Percentiles rank a stretch among this genome's conserved stretches.
Evolutionary conservation across 1,139 yeast species (phyloP).

Genomic region (Kluyveromyces sp.): DNA sequence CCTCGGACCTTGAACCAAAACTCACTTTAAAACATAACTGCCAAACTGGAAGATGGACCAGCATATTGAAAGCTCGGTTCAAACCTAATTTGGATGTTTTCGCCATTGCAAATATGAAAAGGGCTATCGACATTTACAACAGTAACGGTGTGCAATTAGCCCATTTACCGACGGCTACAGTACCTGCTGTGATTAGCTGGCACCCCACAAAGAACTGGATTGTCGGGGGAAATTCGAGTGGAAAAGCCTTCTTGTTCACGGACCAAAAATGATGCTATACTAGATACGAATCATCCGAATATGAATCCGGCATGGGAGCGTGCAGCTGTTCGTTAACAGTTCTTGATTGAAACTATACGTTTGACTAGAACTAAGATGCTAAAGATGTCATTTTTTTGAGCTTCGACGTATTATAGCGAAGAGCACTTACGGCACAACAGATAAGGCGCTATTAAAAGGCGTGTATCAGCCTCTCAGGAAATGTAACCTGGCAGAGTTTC

Average conservation of each 20-base stretch:
- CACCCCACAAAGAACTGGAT: slow-evolving; percentile 88
- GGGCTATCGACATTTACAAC: slow-evolving; percentile 74
- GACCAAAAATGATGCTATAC: slow-evolving; percentile 15
- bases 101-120: slow-evolving; percentile 87
- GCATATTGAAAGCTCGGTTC: slow-evolving; percentile 84
- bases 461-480: too few relatives aligned
- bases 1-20: slow-evolving; percentile 42
- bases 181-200: slow-evolving; percentile 79
- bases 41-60: slow-evolving; percentile 95
- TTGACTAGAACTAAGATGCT: not conserved
- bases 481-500: slow-evolving; percentile 16
- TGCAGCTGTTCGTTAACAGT: too few relatives aligned
- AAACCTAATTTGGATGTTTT: slow-evolving; percentile 72
- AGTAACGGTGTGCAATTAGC: slow-evolving; percentile 72
- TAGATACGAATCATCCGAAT: too few relatives aligned
- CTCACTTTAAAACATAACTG: slow-evolving; percentile 76
- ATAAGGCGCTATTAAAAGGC: too few relatives aligned
- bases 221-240: slow-evolving; percentile 91
- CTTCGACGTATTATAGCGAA: too few relatives aligned
- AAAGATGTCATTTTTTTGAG: not conserved
- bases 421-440: too few relatives aligned
- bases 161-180: slow-evolving; percentile 68
- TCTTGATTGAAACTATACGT: not conserved
- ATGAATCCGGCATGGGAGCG: too few relatives aligned
- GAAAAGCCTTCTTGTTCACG: slow-evolving; percentile 64